A percentile compares a stretch with the other conserved stretches of the same genome.
phyloP scores from a whole-genome alignment of 768 basidiomycete species.

The Fistulinella prunicolor region DNA sequence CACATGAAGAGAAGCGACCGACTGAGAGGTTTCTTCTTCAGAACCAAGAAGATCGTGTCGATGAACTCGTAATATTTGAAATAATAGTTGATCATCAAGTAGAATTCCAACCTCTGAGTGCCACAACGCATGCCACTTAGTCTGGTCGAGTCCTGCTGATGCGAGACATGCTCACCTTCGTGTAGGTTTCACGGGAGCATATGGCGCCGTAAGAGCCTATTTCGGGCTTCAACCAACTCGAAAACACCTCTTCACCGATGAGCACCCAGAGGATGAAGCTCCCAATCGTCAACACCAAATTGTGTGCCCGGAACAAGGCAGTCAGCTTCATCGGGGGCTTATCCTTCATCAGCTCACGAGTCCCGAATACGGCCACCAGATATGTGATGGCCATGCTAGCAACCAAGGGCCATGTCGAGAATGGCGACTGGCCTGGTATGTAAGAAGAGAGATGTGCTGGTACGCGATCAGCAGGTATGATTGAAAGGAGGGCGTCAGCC shows the following conservation, averaged over 20 bases:
- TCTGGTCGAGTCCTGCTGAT: no score
- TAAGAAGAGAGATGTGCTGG: slow-evolving; percentile 60
- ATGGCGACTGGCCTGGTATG: slow-evolving; percentile 71
- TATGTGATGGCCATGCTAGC: slow-evolving; percentile 66
- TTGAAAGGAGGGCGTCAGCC: slow-evolving; percentile 61
- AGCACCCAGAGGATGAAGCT: slow-evolving; percentile 74
- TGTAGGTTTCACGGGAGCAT: slow-evolving; percentile 75
- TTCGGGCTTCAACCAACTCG: slow-evolving; percentile 70
- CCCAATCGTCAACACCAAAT: slow-evolving; percentile 77
- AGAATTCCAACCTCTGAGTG: slow-evolving; percentile 78
- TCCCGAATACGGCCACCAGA: slow-evolving; percentile 81
- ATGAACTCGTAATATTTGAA: slow-evolving; percentile 94
- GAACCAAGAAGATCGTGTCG: slow-evolving; percentile 91
- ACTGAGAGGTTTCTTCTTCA: slow-evolving; percentile 98
- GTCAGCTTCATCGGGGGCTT: slow-evolving; percentile 68
- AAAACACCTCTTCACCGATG: slow-evolving; percentile 86
- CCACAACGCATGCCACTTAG: slow-evolving; percentile 1
- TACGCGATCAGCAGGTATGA: slow-evolving; percentile 47
- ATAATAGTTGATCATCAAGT: slow-evolving; percentile 96
- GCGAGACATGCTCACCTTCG: slow-evolving; percentile 70
- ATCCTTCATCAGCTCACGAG: slow-evolving; percentile 79
- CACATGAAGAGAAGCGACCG: slow-evolving; percentile 27
- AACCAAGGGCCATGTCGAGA: slow-evolving; percentile 75
- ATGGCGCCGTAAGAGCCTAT: slow-evolving; percentile 74
- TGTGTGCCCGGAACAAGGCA: slow-evolving; percentile 81